Evolutionary conservation across 2,329 filamentous ascomycete species (phyloP).

Genomic region (Diaporthe humulicola): DNA sequence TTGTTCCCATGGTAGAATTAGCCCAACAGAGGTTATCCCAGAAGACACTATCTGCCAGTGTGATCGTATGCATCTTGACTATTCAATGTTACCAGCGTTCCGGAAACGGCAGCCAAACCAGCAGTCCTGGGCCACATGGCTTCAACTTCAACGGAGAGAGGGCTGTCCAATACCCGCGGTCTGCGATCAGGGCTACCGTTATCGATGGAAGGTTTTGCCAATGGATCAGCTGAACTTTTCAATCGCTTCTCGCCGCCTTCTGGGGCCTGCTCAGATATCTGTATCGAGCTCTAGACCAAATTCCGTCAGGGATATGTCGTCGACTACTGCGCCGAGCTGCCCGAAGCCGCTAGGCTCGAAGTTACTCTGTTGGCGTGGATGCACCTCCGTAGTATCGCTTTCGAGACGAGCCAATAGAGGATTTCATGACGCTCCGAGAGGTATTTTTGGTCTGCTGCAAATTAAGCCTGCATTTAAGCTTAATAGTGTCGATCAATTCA

Average conservation of each 20-base stretch:
- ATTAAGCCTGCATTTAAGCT: conserved; percentile 32
- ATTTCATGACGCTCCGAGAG: not conserved
- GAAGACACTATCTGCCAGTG: too few species aligned
- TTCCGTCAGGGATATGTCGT: not conserved
- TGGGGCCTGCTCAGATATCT: not conserved
- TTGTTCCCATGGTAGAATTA: too few species aligned
- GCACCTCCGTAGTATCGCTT: not conserved
- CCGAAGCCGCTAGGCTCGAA: not conserved
- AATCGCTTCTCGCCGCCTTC: not conserved
- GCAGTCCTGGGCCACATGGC: too few species aligned
- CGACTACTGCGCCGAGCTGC: not conserved
- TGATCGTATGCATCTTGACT: too few species aligned
- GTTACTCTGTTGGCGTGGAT: not conserved
- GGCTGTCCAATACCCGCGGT: not conserved
- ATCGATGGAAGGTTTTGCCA: not conserved
- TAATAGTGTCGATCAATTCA: conserved; percentile 32
- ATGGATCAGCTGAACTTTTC: not conserved
- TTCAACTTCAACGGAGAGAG: too few species aligned
- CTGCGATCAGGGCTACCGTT: not conserved
- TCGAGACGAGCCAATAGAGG: not conserved
- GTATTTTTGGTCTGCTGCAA: conserved; percentile 16
- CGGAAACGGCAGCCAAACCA: too few species aligned
- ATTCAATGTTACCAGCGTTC: too few species aligned
- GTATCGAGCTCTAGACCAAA: not conserved
- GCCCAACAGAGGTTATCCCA: too few species aligned